phyloP scores from a whole-genome alignment of 352 stramenopile species.

The Pythium vanterpoolii region DNA sequence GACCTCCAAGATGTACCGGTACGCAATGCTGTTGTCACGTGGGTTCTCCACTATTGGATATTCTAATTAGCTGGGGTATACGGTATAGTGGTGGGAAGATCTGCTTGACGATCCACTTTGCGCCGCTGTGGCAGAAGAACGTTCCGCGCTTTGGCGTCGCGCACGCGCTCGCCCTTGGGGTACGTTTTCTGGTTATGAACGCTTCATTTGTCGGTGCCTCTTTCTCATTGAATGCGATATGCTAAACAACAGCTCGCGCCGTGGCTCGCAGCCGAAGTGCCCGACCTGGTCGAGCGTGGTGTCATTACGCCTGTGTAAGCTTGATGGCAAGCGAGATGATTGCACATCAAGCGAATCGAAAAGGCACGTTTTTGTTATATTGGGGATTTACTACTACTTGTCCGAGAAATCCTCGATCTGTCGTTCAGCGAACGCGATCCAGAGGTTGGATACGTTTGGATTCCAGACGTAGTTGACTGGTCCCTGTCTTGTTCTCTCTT shows the following conservation, averaged over 20 bases:
- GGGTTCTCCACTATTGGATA: neutral
- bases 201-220: too few relatives aligned
- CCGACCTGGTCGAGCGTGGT: constrained; percentile 77
- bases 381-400: too few relatives aligned
- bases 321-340: too few relatives aligned
- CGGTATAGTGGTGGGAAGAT: constrained; percentile 72
- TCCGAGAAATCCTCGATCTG: too few relatives aligned
- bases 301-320: constrained; percentile 72
- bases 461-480: too few relatives aligned
- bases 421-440: neutral
- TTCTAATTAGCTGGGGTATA: neutral
- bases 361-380: too few relatives aligned
- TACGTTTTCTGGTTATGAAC: constrained; percentile 26
- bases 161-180: constrained; percentile 78
- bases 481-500: too few relatives aligned
- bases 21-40: neutral
- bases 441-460: neutral
- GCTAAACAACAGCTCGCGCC: constrained; percentile 55
- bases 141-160: constrained; percentile 84
- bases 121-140: constrained; percentile 89
- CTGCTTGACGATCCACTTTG: constrained; percentile 87
- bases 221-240: neutral
- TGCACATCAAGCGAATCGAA: too few relatives aligned
- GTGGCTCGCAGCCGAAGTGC: constrained; percentile 86
- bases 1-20: constrained; percentile 90